Base-by-base conservation (phyloP, 768 basidiomycete species). In the Neoboletus brunneissimus region DNA sequence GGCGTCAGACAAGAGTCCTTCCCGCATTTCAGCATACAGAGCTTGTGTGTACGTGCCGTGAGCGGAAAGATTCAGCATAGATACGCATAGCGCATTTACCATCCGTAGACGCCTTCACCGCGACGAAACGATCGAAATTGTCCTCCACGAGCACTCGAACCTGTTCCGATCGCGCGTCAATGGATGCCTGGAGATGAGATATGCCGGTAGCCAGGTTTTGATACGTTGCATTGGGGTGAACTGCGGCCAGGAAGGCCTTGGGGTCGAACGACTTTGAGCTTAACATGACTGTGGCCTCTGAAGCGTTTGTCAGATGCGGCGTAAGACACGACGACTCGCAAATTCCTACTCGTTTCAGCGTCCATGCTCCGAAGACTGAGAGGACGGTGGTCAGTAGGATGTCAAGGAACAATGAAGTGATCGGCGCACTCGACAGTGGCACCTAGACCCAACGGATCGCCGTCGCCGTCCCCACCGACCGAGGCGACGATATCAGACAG, bases 61-160 rank as follows among this genome's bases (percentile, higher is more conserved):
- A 61, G 57, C n/a, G 38, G 4, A 40, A 51, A 45, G 5, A 4
- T 32, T 18, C 29, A 22, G 20, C 16, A 29, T 11, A 46, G n/a
- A 41, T 13, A 35, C 18, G 41, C 49, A 64, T 67, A 51, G 23
- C 47, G 54, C 76, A 51, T 71, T 50, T 38, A 94, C 95, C 89
- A 73, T 96, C 95, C n/a, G 91, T 96, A 10, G 90, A 91, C 10
- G 92, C 91, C 66, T 99, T 99, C 54, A 99, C 96, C 3, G 92
- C 91, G 18, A 98, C 96, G 66, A 98, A 99, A 13, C 94, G 81
- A 74, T 98, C 95, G 72, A 98, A 98, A 72, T 98, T 97, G 64
- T 98, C 94, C 70, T 98, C 95, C 11, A 99, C 97, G 32, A 99
- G 80, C 22, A 95, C 84, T 40, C 94, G 81, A 54, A 98, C 87